These are phyloP conservation scores for Leccinum imitatum DNA, from an alignment of 768 basidiomycete species.

Conservation along the genomic window DNA sequence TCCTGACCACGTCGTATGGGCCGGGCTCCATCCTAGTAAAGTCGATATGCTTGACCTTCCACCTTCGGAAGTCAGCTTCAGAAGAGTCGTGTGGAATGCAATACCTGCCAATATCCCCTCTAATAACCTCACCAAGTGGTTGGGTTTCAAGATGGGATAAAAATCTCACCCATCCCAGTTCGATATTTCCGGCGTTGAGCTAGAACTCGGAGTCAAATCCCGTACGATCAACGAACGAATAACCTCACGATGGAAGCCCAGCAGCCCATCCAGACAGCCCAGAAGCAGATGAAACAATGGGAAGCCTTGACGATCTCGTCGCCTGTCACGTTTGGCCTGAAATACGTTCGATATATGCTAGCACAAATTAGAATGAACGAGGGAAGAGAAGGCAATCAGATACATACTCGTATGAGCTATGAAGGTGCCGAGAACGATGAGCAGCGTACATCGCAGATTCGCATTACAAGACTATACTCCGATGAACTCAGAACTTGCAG, in stretches of 20 bases:
- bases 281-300: constrained; percentile 42
- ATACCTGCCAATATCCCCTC: too few relatives aligned
- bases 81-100: too few relatives aligned
- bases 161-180: constrained; percentile 44
- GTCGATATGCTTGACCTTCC: constrained; percentile 47
- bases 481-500: constrained; percentile 46
- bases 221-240: neutral
- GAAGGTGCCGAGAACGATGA: neutral
- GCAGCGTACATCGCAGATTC: neutral
- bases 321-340: constrained; percentile 37
- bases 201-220: constrained; percentile 14
- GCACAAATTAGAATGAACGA: neutral
- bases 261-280: constrained; percentile 45
- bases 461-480: constrained; percentile 23
- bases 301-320: constrained; percentile 39
- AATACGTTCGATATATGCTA: constrained; percentile 41
- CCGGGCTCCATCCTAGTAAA: constrained; percentile 79
- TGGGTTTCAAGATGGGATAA: too few relatives aligned
- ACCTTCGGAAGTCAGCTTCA: too few relatives aligned
- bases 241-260: constrained; percentile 38
- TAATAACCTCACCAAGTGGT: too few relatives aligned
- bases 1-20: constrained; percentile 84
- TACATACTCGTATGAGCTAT: constrained; percentile 46
- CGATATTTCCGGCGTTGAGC: constrained; percentile 45
- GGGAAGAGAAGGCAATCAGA: neutral